phyloP scores from a whole-genome alignment of 2,329 filamentous ascomycete species.

The Cercospora beticola region DNA sequence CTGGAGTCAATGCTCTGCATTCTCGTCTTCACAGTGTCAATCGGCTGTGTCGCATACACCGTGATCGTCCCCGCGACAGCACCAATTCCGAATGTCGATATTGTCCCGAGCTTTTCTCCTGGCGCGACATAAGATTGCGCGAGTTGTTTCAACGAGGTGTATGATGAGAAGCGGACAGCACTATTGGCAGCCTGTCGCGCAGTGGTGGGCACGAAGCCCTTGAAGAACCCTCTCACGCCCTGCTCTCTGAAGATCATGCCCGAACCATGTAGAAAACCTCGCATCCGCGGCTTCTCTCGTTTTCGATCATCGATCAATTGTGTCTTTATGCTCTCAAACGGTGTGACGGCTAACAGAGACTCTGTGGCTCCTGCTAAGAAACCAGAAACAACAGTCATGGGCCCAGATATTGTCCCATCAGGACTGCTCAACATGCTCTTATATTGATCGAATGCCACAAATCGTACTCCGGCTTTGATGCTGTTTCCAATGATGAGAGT shows the following conservation, averaged over 20 bases:
- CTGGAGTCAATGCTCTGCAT: constrained; percentile 96
- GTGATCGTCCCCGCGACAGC: constrained; percentile 87
- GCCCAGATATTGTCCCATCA: constrained; percentile 84
- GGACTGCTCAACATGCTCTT: constrained; percentile 78
- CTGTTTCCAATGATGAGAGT: constrained; percentile 96
- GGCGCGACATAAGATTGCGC: constrained; percentile 91
- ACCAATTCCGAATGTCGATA: constrained; percentile 88
- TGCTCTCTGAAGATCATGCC: constrained; percentile 84
- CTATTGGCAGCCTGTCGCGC: constrained; percentile 93
- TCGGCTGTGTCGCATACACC: constrained; percentile 68
- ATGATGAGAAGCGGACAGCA: constrained; percentile 89
- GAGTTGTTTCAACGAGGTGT: constrained; percentile 85
- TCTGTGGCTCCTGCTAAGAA: constrained; percentile 95
- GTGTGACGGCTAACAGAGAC: constrained; percentile 88
- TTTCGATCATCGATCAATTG: constrained; percentile 98
- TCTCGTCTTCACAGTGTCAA: constrained; percentile 92
- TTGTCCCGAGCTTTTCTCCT: constrained; percentile 86
- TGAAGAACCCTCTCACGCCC: constrained; percentile 89
- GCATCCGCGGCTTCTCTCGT: constrained; percentile 76
- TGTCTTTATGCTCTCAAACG: constrained; percentile 97
- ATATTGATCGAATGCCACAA: constrained; percentile 95
- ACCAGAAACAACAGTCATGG: constrained; percentile 85
- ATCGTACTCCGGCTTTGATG: constrained; percentile 91
- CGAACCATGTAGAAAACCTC: constrained; percentile 87
- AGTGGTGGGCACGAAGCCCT: constrained; percentile 93